Percentiles rank a stretch among this genome's conserved stretches.
Conservation (phyloP, 148 eudicot species). For the Rheum nobile region DNA sequence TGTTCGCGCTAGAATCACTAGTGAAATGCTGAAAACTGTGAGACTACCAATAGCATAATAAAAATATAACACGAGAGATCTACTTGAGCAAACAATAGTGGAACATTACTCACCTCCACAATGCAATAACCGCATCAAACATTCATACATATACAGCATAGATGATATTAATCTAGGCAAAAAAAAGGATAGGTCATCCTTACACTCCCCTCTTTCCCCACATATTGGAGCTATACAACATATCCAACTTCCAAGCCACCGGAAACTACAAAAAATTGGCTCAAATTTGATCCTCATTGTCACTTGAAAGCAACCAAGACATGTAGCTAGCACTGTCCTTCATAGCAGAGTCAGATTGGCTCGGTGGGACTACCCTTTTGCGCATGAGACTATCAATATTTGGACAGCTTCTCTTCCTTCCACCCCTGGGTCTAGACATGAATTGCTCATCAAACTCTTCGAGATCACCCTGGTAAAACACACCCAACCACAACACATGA, state of each 20-base stretch:
- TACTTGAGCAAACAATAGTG: neutral
- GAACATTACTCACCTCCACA: neutral
- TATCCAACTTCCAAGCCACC: no score
- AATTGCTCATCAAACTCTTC: conserved; percentile 33
- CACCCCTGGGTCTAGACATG: conserved; percentile 28
- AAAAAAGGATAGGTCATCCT: neutral
- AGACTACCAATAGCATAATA: no score
- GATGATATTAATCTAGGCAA: neutral
- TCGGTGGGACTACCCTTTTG: conserved; percentile 25
- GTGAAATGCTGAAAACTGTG: neutral
- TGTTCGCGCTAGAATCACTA: no score
- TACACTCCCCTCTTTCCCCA: neutral
- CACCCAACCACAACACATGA: neutral
- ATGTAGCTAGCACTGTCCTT: conserved; percentile 15
- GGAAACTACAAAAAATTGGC: neutral
- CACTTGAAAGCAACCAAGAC: conserved; percentile 27
- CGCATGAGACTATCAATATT: conserved; percentile 23
- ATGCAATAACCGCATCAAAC: neutral
- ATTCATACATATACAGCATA: neutral
- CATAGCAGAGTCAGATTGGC: conserved; percentile 11
- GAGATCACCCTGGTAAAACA: conserved; percentile 22
- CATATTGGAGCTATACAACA: neutral
- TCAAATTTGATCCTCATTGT: conserved; percentile 9
- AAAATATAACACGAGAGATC: neutral
- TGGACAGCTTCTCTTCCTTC: conserved; percentile 24